Evolutionary conservation across 2,329 filamentous ascomycete species (phyloP), one percentile per base, ranked within the genome.

Genomic region (Penicillium vulpinum): DNA sequence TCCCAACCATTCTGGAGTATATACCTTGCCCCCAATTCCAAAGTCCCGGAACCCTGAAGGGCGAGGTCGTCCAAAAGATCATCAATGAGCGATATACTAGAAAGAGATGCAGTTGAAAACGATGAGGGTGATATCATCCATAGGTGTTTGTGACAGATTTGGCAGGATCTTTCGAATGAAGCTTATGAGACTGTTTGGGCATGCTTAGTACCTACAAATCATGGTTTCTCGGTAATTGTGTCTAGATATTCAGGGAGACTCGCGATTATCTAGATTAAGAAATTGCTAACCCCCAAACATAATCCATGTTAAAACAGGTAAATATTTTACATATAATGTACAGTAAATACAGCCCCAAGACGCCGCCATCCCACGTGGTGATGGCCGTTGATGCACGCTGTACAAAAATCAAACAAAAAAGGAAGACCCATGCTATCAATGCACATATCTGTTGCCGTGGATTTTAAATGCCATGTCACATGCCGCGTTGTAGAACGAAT

Each of bases 391-490:
- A 46, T 51, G 40, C 33, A 56, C 48, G 48, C 54, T 56, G 40
- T 56, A 52, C 53, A 51, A 55, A n/a, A 39, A 39, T 59, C 38
- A 35, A 58, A 26, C 21, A 47, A 50, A 36, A 44, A 31, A 7
- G 11, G n/a, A n/a, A n/a, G 35, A 45, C 16, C 16, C 35, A 41
- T 33, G 47, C 21, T 18, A 11, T 43, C 35, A 45, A 51, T 56
- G 40, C 54, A 44, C 21, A 29, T 46, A 44, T 46, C 54, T 45
- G 22, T 43, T 52, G 7, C 31, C 47, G 24, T 73, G 67, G 40
- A 75, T 55, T 52, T 71, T 62, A 57, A 77, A 76, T 24, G 75
- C 73, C 65, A 77, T 65, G 11, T 68, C 63, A 54, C 74, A 77
- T 16, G 75, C 71, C 13, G 69, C 59, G 6, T 58, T 67, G 47